These are phyloP conservation scores for Skeletonema potamos DNA, from an alignment of 108 stramenopile genomes.

Conservation along the genomic window DNA sequence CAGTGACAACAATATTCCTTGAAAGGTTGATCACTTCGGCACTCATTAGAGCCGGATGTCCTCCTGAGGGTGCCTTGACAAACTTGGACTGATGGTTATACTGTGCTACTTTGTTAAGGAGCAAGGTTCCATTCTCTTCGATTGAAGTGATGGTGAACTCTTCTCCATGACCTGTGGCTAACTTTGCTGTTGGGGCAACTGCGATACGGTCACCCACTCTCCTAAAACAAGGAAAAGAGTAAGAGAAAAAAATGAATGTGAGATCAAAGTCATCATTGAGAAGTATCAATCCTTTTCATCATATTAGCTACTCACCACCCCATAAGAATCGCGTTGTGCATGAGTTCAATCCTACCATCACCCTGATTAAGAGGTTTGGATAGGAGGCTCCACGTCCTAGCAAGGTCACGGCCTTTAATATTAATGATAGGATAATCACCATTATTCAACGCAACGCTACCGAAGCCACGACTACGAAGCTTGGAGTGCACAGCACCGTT, in stretches of 20 bases:
- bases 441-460: conserved; percentile 11
- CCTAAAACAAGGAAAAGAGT: background rate
- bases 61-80: background rate
- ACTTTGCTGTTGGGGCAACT: conserved; percentile 47
- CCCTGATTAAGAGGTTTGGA: conserved; percentile 33
- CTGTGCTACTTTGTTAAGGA: conserved; percentile 23
- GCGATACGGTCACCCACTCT: conserved; percentile 59
- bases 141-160: conserved; percentile 44
- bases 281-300: too few species aligned
- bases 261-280: background rate
- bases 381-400: conserved; percentile 56
- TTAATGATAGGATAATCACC: conserved; percentile 21
- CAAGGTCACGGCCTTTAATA: conserved; percentile 39
- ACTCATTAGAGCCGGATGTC: conserved; percentile 27
- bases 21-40: conserved; percentile 63
- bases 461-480: conserved; percentile 45
- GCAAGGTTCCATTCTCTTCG: conserved; percentile 36
- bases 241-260: background rate
- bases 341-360: conserved; percentile 27
- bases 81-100: conserved; percentile 46
- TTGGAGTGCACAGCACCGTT: conserved; percentile 50
- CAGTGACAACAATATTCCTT: conserved; percentile 58
- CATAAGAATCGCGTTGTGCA: conserved; percentile 58
- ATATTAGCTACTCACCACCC: conserved; percentile 38
- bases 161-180: conserved; percentile 45